Conservation (phyloP, 1,284 basidiomycete genomes). For the Prillingera fragicola region DNA sequence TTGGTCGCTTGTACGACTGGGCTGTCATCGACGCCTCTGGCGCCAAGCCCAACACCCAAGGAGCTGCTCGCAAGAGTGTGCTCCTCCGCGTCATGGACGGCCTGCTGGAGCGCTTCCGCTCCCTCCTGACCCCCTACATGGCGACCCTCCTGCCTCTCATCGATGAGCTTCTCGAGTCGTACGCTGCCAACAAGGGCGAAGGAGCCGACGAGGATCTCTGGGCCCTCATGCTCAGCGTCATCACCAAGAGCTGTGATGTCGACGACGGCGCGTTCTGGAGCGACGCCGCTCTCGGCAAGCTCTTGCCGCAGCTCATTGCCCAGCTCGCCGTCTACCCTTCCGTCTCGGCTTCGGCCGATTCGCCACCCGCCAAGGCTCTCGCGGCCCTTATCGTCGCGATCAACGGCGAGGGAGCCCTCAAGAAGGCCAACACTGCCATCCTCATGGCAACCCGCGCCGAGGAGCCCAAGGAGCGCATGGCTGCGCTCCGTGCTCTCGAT, state of each 20-base stretch:
- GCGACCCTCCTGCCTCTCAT: slow-evolving; percentile 66
- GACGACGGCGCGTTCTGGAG: slow-evolving; percentile 92
- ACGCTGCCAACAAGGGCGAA: slow-evolving; percentile 30
- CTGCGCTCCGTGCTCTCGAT: slow-evolving; percentile 64
- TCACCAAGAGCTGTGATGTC: slow-evolving; percentile 65
- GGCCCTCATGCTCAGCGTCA: slow-evolving; percentile 58
- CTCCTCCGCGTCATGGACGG: slow-evolving; percentile 68
- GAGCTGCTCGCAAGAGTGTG: slow-evolving; percentile 54
- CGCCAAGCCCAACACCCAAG: slow-evolving; percentile 24
- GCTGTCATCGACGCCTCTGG: slow-evolving; percentile 61
- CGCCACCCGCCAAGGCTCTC: slow-evolving; percentile 50
- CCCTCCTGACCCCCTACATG: slow-evolving; percentile 86
- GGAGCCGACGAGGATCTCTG: slow-evolving; percentile 53
- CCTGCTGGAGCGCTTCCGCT: slow-evolving; percentile 80
- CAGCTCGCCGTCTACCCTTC: slow-evolving; percentile 58
- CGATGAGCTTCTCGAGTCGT: slow-evolving; percentile 59
- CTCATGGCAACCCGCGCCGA: slow-evolving; percentile 83
- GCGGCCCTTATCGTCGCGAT: slow-evolving; percentile 55
- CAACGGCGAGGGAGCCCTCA: slow-evolving; percentile 60
- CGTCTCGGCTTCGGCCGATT: slow-evolving; percentile 7
- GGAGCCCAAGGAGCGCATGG: slow-evolving; percentile 59
- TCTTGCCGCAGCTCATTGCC: slow-evolving; percentile 57
- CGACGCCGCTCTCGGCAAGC: slow-evolving; percentile 64
- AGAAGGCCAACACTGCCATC: slow-evolving; percentile 73
- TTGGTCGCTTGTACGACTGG: slow-evolving; percentile 92